Conservation (phyloP, 202 grass and related monocot species). For the Cymbopogon flexuosus region DNA sequence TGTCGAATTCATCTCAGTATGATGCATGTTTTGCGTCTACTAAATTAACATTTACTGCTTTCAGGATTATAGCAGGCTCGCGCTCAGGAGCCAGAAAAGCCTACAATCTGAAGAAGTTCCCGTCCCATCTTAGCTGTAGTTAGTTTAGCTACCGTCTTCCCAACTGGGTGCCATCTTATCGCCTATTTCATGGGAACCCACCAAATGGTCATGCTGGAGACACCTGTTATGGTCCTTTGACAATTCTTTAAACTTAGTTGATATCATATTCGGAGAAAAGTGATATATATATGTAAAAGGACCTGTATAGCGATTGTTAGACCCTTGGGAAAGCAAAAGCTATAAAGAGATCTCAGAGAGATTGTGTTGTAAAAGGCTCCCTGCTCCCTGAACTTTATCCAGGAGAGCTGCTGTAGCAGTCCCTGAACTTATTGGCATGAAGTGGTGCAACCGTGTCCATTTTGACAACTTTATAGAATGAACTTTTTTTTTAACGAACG, state of each 20-base stretch:
- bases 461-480: too few species aligned
- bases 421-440: too few species aligned
- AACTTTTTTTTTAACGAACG: too few species aligned
- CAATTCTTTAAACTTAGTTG: conserved; percentile 11
- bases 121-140: conserved; percentile 33
- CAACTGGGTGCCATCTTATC: too few species aligned
- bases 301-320: conserved; percentile 20
- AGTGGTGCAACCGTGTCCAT: too few species aligned
- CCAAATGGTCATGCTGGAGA: not conserved
- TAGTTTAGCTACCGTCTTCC: not conserved
- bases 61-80: conserved; percentile 60
- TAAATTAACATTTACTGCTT: conserved; percentile 13
- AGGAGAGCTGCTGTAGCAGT: not conserved
- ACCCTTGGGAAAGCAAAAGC: conserved; percentile 28
- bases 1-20: not conserved
- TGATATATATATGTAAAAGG: conserved; percentile 19
- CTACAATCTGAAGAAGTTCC: conserved; percentile 43
- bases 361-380: conserved; percentile 17
- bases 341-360: conserved; percentile 16
- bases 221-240: not conserved
- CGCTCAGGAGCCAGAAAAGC: conserved; percentile 43
- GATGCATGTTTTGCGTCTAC: conserved; percentile 11
- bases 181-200: not conserved
- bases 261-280: conserved; percentile 14
- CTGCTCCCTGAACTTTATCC: conserved; percentile 3